Evolutionary conservation across 163 green algal genomes (phyloP).

Genomic region (Prototheca wickerhamii): DNA sequence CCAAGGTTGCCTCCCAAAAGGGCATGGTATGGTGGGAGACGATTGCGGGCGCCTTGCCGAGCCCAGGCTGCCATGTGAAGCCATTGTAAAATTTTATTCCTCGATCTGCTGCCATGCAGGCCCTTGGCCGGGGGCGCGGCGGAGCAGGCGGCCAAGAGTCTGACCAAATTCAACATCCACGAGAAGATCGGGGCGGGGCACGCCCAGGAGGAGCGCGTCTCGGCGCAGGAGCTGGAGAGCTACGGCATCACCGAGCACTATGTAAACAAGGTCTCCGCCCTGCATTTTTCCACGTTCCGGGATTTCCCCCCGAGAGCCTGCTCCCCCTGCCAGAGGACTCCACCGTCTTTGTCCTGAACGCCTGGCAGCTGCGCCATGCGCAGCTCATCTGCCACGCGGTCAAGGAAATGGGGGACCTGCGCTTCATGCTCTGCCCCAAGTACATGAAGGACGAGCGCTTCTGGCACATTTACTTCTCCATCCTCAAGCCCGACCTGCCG

Average conservation of each 20-base stretch:
- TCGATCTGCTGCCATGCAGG: constrained; percentile 10
- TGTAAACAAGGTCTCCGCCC: background rate
- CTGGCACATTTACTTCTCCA: constrained; percentile 50
- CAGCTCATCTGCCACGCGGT: constrained; percentile 32
- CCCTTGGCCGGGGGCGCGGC: constrained; percentile 20
- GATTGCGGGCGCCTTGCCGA: background rate
- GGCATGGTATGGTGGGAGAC: constrained; percentile 9
- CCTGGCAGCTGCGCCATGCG: constrained; percentile 40
- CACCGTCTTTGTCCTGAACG: constrained; percentile 9
- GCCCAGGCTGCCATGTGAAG: background rate
- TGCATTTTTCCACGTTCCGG: background rate
- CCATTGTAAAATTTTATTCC: background rate
- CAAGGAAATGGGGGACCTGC: constrained; percentile 51
- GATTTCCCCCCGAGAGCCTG: too few species aligned
- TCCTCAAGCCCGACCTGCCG: constrained; percentile 25
- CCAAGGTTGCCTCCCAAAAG: constrained; percentile 17
- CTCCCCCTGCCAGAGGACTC: background rate
- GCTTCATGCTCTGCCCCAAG: constrained; percentile 46
- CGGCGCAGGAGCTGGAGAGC: constrained; percentile 13
- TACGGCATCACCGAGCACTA: constrained; percentile 31
- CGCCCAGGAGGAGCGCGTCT: background rate
- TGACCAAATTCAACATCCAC: constrained; percentile 20
- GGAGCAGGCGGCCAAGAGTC: constrained; percentile 24
- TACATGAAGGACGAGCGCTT: constrained; percentile 50
- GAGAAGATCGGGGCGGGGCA: constrained; percentile 8